Evolutionary conservation across 345 rosid species (phyloP).

Genomic region (Camelina hispida): DNA sequence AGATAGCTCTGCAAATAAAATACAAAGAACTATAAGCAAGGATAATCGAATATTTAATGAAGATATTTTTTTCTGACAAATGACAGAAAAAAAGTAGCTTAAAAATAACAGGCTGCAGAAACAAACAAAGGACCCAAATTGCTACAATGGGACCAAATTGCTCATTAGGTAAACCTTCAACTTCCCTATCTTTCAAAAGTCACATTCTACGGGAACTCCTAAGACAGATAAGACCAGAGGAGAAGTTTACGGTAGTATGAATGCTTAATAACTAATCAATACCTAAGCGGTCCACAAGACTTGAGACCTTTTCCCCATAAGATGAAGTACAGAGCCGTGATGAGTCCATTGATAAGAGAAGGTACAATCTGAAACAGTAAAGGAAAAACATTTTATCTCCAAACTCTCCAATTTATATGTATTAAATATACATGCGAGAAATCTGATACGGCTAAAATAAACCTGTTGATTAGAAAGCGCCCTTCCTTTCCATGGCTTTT

Average conservation of each 20-base stretch:
- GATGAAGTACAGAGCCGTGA: slow-evolving; percentile 90
- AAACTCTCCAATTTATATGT: slow-evolving; percentile 13
- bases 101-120: neutral
- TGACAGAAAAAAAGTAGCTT: neutral
- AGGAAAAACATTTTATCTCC: slow-evolving; percentile 5
- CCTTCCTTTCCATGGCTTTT: slow-evolving; percentile 99
- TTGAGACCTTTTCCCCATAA: slow-evolving; percentile 95
- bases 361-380: slow-evolving; percentile 75
- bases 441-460: slow-evolving; percentile 2
- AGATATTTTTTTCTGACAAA: neutral
- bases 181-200: neutral
- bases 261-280: slow-evolving; percentile 36
- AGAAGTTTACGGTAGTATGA: neutral
- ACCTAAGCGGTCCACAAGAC: slow-evolving; percentile 97
- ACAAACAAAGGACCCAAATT: neutral
- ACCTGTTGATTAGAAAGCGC: slow-evolving; percentile 92
- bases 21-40: slow-evolving; percentile 4
- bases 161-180: slow-evolving; percentile 12
- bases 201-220: slow-evolving; percentile 14
- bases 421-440: neutral
- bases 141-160: neutral
- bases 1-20: slow-evolving; percentile 63
- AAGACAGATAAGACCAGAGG: slow-evolving; percentile 14
- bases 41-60: neutral
- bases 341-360: slow-evolving; percentile 86